These are phyloP conservation scores for Aureobasidium sp. DNA, from an alignment of 2,329 filamentous ascomycete species.

Conservation along the genomic window DNA sequence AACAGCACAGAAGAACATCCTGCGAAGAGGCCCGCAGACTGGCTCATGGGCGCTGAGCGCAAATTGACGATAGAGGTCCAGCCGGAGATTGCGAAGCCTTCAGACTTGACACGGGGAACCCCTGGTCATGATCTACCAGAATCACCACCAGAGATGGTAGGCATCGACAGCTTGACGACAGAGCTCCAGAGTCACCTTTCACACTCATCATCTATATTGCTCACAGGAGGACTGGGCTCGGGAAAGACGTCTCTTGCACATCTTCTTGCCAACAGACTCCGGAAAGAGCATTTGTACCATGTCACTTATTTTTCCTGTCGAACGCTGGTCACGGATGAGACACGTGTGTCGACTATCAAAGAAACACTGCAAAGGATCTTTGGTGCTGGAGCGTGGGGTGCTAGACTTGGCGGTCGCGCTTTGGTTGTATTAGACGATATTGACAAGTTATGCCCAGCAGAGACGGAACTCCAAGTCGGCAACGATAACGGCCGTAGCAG, in stretches of 20 bases:
- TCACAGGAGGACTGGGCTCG: conserved; percentile 82
- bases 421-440: conserved; percentile 88
- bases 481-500: conserved; percentile 89
- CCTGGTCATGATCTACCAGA: conserved; percentile 49
- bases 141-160: conserved; percentile 61
- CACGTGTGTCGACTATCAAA: conserved; percentile 80
- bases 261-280: conserved; percentile 65
- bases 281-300: conserved; percentile 68
- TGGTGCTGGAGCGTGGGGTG: conserved; percentile 84
- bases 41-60: conserved; percentile 72
- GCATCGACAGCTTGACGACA: conserved; percentile 70
- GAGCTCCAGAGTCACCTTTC: conserved; percentile 69
- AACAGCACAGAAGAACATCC: conserved; percentile 29
- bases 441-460: conserved; percentile 84
- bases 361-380: conserved; percentile 80
- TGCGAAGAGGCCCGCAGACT: conserved; percentile 48
- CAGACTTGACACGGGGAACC: conserved; percentile 46
- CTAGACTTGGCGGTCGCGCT: conserved; percentile 73
- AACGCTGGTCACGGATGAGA: conserved; percentile 85
- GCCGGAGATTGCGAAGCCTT: conserved; percentile 59
- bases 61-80: conserved; percentile 71
- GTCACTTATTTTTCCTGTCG: conserved; percentile 81
- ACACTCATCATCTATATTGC: conserved; percentile 79
- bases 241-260: conserved; percentile 82
- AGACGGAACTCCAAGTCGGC: conserved; percentile 89